Evolutionary conservation across 805 yeast species (phyloP), one percentile per base, ranked within the genome.

Genomic region (Cyberlindnera maclurae): DNA sequence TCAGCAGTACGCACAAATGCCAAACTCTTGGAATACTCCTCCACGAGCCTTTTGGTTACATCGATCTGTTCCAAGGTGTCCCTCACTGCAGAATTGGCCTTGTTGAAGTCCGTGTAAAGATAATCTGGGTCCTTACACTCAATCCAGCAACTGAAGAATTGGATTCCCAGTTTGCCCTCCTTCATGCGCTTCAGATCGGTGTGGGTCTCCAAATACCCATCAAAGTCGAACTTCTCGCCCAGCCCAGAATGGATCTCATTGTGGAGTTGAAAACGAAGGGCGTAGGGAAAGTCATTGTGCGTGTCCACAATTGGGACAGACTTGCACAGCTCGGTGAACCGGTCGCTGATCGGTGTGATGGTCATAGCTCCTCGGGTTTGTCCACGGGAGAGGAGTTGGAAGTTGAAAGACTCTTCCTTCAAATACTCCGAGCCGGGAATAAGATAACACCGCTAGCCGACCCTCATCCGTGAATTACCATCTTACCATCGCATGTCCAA

Each of bases 31-130:
- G 71, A 58, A 45, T 69, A 68, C 40, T 62, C 64, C 5, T 59
- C 56, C 3, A 68, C 68, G 22, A 73, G 49, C 43, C 78, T 57
- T 44, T 65, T 65, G 4, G 67, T 62, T 5, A 71, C 70, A 50
- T 73, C 79, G 30, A 73, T 70, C 48, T 71, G 77, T 45, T 73
- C 79, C 44, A 73, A 35, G 2, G 78, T 72, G 50, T 73, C 78
- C 43, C 78, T 55, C 3, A 73, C 77, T 4, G 66, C 65, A 31
- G 59, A 53, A 41, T 63, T 68, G 24, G 67, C 58, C 41, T 54
- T 53, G 50, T 71, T 67, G 55, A 71, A 73, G 46, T 71, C 71
- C 34, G 62, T 62, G 37, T 64, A 68, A 4, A 63, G 49, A 34
- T 53, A 54, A 41, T 62, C 63, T 9, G 60, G 63, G n/a, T n/a